Evolutionary conservation across 75 land plant species (phyloP), one percentile per base, ranked within the genome.

Genomic region (Larix kaempferi): DNA sequence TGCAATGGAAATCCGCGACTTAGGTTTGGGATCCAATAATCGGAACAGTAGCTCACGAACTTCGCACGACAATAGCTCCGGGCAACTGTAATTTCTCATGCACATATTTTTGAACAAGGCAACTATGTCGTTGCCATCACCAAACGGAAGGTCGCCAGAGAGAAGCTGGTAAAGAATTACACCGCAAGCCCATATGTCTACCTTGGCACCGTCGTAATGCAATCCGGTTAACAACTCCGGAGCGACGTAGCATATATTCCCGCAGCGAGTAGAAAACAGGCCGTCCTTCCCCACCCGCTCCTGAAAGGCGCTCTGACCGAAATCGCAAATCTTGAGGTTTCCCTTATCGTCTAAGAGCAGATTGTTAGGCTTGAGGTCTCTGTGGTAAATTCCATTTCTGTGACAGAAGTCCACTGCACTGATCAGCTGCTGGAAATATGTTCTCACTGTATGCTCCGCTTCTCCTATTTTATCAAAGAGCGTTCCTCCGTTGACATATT

Each of bases 1-100:
- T 6, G 65, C 5, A 2, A 76, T 56, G 15, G 78, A 3, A 23
- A 63, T 80, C 71, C 66, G 74, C 83, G 83, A 80, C 60, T 67
- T 56, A 13, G 87, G 87, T 49, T 85, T 82, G 74, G 85, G 81
- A 41, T 74, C 80, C 41, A 85, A 58, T 16, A 85, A 65, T 25
- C 75, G 77, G 1, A 63, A 74, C 19, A 85, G 78, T 52, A 85
- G 54, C 37, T 35, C 1, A 35, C 37, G 37, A 3, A 35, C 37
- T 35, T 35, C 37, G 37, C 37, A 35, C 37, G 37, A 3, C 3
- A 35, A 35, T 35, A 2, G 84, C 37, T 2, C 3, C 37, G 37
- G 37, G 37, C 37, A 35, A 35, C 37, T 35, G 37, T 35, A 35
- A 35, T 35, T 3, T 35, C 37, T 35, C 37, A 2, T 35, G 3